These are phyloP conservation scores for Yamadazyma triangularis DNA, from an alignment of 1,139 yeast genomes.

Conservation along the genomic window DNA sequence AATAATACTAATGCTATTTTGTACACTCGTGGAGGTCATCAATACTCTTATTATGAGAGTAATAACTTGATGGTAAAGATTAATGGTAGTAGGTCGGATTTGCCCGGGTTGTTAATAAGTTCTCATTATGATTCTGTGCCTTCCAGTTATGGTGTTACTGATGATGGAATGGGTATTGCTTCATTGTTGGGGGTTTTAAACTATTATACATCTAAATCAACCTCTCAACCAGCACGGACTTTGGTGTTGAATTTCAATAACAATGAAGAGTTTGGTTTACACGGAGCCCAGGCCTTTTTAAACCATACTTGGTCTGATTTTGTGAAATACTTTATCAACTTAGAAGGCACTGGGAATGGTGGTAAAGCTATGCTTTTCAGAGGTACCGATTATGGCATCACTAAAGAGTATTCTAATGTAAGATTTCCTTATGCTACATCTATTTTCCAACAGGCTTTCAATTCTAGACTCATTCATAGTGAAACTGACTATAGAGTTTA, in stretches of 20 bases:
- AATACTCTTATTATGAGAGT: constrained; percentile 74
- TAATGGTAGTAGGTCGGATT: constrained; percentile 51
- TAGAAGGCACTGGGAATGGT: constrained; percentile 95
- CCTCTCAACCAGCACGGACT: constrained; percentile 60
- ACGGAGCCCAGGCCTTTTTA: constrained; percentile 77
- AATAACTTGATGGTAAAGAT: constrained; percentile 72
- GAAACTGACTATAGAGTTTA: constrained; percentile 86
- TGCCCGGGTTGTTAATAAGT: constrained; percentile 69
- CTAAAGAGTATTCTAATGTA: constrained; percentile 40
- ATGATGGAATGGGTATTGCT: constrained; percentile 92
- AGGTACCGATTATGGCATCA: constrained; percentile 71
- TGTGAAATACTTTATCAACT: constrained; percentile 66
- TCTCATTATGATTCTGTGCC: constrained; percentile 93
- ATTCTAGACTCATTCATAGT: constrained; percentile 64
- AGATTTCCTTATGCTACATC: constrained; percentile 77
- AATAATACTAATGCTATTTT: constrained; percentile 38
- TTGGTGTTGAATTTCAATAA: constrained; percentile 82
- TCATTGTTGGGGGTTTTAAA: constrained; percentile 69
- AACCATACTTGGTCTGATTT: constrained; percentile 69
- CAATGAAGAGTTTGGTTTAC: constrained; percentile 84
- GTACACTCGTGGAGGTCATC: constrained; percentile 26
- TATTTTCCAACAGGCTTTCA: constrained; percentile 77
- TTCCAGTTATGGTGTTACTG: constrained; percentile 83
- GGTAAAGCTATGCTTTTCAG: constrained; percentile 83
- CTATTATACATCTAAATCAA: constrained; percentile 27